Evolutionary conservation across 192 early-diverging fungal species (phyloP).

Genomic region (Podila epicladia): DNA sequence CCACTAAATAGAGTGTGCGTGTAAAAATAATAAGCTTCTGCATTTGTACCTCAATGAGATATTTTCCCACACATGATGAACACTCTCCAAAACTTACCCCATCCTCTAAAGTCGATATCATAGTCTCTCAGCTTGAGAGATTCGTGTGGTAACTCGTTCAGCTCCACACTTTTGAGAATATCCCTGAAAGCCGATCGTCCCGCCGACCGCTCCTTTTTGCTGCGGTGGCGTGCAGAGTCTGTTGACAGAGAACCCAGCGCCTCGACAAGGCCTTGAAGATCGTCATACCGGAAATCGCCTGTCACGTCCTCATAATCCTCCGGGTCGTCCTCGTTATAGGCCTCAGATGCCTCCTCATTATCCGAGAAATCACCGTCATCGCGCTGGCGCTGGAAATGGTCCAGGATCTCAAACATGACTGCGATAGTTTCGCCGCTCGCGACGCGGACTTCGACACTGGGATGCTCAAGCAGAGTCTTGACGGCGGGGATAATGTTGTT

Average conservation of each 20-base stretch:
- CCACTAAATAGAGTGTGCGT: slow-evolving; percentile 14
- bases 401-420: slow-evolving; percentile 69
- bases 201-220: slow-evolving; percentile 62
- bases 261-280: slow-evolving; percentile 65
- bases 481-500: slow-evolving; percentile 60
- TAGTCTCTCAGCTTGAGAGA: slow-evolving; percentile 60
- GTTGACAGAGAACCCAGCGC: slow-evolving; percentile 63
- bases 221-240: slow-evolving; percentile 66
- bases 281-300: slow-evolving; percentile 56
- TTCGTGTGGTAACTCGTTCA: slow-evolving; percentile 59
- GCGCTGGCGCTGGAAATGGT: slow-evolving; percentile 32
- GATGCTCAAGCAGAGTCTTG: slow-evolving; percentile 63
- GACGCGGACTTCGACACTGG: slow-evolving; percentile 69
- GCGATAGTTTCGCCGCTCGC: slow-evolving; percentile 81
- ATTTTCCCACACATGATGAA: not conserved
- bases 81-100: slow-evolving; percentile 47
- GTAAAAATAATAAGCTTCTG: not conserved
- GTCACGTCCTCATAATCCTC: slow-evolving; percentile 49
- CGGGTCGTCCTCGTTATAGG: slow-evolving; percentile 53
- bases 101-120: slow-evolving; percentile 62
- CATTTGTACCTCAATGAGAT: not conserved
- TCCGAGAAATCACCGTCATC: slow-evolving; percentile 39
- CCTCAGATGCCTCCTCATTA: slow-evolving; percentile 31
- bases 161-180: slow-evolving; percentile 69
- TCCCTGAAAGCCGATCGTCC: slow-evolving; percentile 75